Evolutionary conservation across 2,329 filamentous ascomycete genomes (phyloP), one percentile per base, ranked within the genome.

Genomic region (Ascochyta viciae-villosae): DNA sequence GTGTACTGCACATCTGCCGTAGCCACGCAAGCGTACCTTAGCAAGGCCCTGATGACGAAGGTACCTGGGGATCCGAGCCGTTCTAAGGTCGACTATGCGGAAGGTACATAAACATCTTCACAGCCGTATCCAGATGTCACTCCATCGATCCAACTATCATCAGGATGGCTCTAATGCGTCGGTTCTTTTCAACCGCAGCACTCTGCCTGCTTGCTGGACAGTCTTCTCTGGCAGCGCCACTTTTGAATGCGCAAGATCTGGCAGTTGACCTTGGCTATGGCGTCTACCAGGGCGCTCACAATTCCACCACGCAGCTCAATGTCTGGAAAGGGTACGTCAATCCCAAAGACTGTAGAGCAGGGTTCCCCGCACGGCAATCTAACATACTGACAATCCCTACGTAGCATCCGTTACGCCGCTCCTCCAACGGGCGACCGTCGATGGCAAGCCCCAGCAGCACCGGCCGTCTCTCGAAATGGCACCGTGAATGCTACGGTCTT

Each of bases 341-440:
- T 3, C 3, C 8, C 16, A 3, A 23, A 16, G 27, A 27, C 2
- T 9, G 4, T 16, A 34, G 13, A 7, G 6, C 19, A 52, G 24
- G n/a, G 7, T 45, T 16, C 13, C 33, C n/a, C 13, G 13, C 13
- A 34, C 15, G 13, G 5, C 7, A 13, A 15, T 23, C 26, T 8
- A 10, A 3, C 2, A 27, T 8, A 15, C 43, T 47, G 43, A 51
- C 16, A 3, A 34, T n/a, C 19, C 19, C 23, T 23, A 37, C 24
- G n/a, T 15, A 69, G 65, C 1, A 68, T 69, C 23, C 66, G 67
- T 19, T 68, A 59, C 38, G 65, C 66, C 6, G 58, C 57, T 15
- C 38, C 67, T 34, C 64, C 66, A 24, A 54, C 44, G 8, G 64
- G 62, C 1, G 33, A 27, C 9, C 43, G 62, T 3, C 55, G 63